Evolutionary conservation across 2,329 filamentous ascomycete species (phyloP).

Genomic region (Aureobasidium sp.): DNA sequence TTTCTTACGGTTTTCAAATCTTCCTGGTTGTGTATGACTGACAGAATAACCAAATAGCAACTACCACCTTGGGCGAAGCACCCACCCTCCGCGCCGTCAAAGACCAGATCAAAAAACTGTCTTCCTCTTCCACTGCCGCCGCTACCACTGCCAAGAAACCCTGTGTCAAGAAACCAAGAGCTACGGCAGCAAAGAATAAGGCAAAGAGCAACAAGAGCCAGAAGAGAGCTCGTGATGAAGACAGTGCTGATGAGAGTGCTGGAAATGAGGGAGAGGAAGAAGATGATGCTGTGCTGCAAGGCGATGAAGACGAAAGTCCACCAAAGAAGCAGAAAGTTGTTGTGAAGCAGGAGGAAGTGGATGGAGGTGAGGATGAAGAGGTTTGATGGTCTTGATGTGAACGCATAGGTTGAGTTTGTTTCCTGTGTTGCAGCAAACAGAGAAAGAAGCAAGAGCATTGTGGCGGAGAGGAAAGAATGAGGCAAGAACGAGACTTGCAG

Average conservation of each 20-base stretch:
- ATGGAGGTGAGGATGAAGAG: not conserved
- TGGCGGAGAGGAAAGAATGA: not conserved
- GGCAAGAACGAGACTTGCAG: not conserved
- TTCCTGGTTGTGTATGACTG: too few relatives aligned
- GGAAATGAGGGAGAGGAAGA: not conserved
- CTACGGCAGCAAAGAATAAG: not conserved
- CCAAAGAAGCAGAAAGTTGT: not conserved
- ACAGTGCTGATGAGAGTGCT: not conserved
- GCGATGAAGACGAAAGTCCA: not conserved
- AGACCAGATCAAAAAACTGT: conserved; percentile 16
- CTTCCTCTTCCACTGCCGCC: not conserved
- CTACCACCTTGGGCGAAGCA: not conserved
- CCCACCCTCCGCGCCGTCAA: conserved; percentile 16
- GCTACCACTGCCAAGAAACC: not conserved
- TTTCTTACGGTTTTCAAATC: too few relatives aligned
- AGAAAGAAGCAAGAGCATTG: not conserved
- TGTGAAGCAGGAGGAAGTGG: not conserved
- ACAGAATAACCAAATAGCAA: not conserved
- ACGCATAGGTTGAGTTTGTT: not conserved
- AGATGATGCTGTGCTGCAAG: not conserved
- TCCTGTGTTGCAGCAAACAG: not conserved
- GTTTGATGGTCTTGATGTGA: not conserved
- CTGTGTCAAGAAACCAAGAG: not conserved
- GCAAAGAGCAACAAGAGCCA: not conserved
- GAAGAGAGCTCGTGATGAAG: not conserved